Percentiles rank a stretch among this genome's conserved stretches.
Conservation (phyloP, 257 asterid species). For the Perilla frutescens region DNA sequence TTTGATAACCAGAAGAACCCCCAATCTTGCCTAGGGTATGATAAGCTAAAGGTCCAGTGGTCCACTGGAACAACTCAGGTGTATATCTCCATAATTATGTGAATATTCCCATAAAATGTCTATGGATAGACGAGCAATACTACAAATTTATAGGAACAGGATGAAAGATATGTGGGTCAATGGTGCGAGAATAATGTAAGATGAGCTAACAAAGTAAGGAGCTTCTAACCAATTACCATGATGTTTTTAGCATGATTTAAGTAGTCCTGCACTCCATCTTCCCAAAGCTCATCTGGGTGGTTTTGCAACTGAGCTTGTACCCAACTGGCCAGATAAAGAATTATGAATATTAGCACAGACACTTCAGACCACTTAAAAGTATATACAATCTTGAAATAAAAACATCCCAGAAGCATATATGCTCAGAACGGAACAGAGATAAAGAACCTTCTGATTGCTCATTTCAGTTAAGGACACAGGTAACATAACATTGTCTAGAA, state of each 20-base stretch:
- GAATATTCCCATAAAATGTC: not conserved
- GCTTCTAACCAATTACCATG: conserved; percentile 57
- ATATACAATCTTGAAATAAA: not conserved
- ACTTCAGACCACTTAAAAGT: not conserved
- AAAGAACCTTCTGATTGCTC: conserved; percentile 1
- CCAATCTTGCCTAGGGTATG: not conserved
- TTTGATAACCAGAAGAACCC: not conserved
- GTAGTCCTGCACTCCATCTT: conserved; percentile 91
- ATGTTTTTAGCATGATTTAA: conserved; percentile 76
- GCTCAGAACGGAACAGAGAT: conserved; percentile 9
- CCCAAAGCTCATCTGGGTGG: conserved; percentile 99
- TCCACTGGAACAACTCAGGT: not conserved
- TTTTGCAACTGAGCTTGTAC: conserved; percentile 75
- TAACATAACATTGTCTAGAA: conserved; percentile 12
- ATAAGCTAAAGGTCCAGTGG: conserved; percentile 14
- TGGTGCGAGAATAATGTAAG: conserved; percentile 11
- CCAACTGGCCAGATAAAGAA: conserved; percentile 71
- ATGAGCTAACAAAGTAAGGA: conserved; percentile 24
- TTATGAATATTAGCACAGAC: conserved; percentile 27
- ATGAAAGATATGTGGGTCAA: not conserved
- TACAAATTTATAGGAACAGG: not conserved
- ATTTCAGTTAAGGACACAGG: not conserved
- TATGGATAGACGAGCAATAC: not conserved
- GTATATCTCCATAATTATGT: not conserved
- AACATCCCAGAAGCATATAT: not conserved